Percentiles rank a stretch among this genome's conserved stretches.
phyloP scores from a whole-genome alignment of 2,329 filamentous ascomycete species.

The Phyllosticta citriasiana region DNA sequence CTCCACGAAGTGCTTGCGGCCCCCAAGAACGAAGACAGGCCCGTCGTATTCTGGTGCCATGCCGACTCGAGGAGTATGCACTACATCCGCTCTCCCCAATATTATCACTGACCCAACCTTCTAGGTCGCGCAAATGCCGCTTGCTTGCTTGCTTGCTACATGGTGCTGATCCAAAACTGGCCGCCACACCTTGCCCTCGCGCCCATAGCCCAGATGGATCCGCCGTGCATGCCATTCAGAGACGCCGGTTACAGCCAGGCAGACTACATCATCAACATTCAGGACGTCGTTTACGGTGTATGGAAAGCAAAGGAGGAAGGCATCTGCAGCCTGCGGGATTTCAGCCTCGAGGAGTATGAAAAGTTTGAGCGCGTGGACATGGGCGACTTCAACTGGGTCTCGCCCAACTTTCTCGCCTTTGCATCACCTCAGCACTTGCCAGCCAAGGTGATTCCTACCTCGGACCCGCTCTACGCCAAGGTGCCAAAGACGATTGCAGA shows the following conservation, averaged over 20 bases:
- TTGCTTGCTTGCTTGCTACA: constrained; percentile 92
- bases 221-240: constrained; percentile 95
- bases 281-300: constrained; percentile 95
- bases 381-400: constrained; percentile 99
- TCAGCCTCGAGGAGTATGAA: constrained; percentile 87
- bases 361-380: constrained; percentile 91
- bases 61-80: constrained; percentile 79
- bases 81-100: background rate
- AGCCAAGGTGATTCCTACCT: constrained; percentile 59
- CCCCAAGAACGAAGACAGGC: constrained; percentile 77
- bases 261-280: constrained; percentile 89
- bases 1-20: constrained; percentile 92
- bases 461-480: constrained; percentile 61
- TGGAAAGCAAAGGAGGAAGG: constrained; percentile 98
- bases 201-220: constrained; percentile 92
- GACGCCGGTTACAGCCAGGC: constrained; percentile 98
- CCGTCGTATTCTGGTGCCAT: constrained; percentile 93
- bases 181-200: constrained; percentile 90
- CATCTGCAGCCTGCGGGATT: constrained; percentile 83
- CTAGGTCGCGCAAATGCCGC: constrained; percentile 83
- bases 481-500: constrained; percentile 69
- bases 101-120: background rate
- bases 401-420: constrained; percentile 88
- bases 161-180: constrained; percentile 98
- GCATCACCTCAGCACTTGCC: constrained; percentile 84